Evolutionary conservation across 2,329 filamentous ascomycete species (phyloP).

Genomic region (Cordyceps farinosa): DNA sequence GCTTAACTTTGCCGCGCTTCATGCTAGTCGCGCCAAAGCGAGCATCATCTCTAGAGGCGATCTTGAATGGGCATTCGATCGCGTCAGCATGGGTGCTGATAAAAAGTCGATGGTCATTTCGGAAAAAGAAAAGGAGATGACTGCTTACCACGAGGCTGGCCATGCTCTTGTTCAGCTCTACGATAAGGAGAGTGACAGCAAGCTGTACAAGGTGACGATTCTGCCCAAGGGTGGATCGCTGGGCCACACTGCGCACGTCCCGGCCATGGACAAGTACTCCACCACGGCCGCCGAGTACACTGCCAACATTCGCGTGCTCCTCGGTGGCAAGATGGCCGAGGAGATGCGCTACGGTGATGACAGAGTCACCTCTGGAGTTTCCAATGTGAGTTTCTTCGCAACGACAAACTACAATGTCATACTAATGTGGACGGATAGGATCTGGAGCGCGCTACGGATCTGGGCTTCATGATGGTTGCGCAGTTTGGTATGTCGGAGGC

Average conservation of each 20-base stretch:
- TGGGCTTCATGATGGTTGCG: constrained; percentile 86
- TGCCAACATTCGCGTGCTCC: constrained; percentile 71
- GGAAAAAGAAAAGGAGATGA: constrained; percentile 90
- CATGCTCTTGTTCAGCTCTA: constrained; percentile 89
- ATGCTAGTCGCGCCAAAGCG: constrained; percentile 84
- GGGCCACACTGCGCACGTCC: constrained; percentile 82
- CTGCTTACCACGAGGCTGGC: constrained; percentile 94
- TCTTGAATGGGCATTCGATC: constrained; percentile 97
- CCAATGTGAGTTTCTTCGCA: constrained; percentile 54
- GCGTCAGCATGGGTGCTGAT: constrained; percentile 95
- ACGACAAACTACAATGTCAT: not conserved
- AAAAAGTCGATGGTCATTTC: constrained; percentile 84
- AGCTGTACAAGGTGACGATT: constrained; percentile 95
- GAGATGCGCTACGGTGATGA: constrained; percentile 91
- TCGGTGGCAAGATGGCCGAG: constrained; percentile 86
- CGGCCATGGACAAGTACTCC: constrained; percentile 89
- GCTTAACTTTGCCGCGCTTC: constrained; percentile 92
- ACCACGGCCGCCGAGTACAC: constrained; percentile 81
- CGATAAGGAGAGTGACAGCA: constrained; percentile 64
- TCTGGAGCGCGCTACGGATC: constrained; percentile 73
- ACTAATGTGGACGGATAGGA: constrained; percentile 55
- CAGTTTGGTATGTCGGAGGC: constrained; percentile 82
- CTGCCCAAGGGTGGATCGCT: constrained; percentile 84
- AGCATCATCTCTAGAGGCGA: constrained; percentile 71
- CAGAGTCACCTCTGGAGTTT: constrained; percentile 85